A percentile compares a stretch with the other conserved stretches of the same genome.
Evolutionary conservation across 1,139 yeast genomes (phyloP).

Genomic region (Magnusiomyces magnusii): DNA sequence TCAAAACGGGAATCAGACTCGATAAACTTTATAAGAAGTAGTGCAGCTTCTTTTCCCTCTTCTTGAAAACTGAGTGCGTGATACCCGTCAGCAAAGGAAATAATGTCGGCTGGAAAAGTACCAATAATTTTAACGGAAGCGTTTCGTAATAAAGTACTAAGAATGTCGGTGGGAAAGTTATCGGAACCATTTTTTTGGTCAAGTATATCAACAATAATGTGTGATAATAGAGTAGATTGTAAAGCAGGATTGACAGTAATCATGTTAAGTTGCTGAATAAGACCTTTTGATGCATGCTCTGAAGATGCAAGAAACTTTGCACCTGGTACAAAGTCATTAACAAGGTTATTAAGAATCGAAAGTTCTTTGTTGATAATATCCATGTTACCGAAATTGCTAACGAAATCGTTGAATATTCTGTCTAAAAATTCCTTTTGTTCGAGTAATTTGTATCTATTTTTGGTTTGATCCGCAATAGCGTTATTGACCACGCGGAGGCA

Average conservation of each 20-base stretch:
- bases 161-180: constrained; percentile 4
- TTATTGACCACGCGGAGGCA: constrained; percentile 3
- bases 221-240: constrained; percentile 7
- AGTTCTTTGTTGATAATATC: constrained; percentile 11
- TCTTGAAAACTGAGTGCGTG: constrained; percentile 6
- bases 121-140: constrained; percentile 4
- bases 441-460: constrained; percentile 4
- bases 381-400: not conserved
- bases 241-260: constrained; percentile 5
- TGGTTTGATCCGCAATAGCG: constrained; percentile 8
- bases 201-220: constrained; percentile 8
- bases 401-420: not conserved
- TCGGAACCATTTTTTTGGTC: constrained; percentile 10
- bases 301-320: constrained; percentile 1
- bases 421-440: not conserved
- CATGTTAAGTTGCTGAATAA: constrained; percentile 4
- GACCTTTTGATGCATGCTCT: not conserved
- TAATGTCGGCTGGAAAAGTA: not conserved
- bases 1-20: constrained; percentile 14
- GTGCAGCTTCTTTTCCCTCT: constrained; percentile 11
- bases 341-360: constrained; percentile 14
- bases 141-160: constrained; percentile 12
- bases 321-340: constrained; percentile 15
- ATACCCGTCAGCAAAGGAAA: constrained; percentile 1
- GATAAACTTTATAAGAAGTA: constrained; percentile 12